Evolutionary conservation across 495 filamentous ascomycete genomes (phyloP).

Genomic region (Penicillium pulvis): DNA sequence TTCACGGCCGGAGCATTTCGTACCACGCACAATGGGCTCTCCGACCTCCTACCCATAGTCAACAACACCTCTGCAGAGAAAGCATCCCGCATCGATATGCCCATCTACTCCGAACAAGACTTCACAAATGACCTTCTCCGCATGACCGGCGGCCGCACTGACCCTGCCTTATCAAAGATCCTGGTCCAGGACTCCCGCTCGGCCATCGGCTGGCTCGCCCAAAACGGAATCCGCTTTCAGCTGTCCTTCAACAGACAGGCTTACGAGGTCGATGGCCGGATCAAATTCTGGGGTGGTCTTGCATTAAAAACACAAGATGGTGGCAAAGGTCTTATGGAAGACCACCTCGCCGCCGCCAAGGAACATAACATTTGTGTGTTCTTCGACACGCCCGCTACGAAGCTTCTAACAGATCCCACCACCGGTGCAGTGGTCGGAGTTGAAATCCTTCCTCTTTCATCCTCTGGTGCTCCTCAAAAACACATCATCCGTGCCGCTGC

Average conservation of each 20-base stretch:
- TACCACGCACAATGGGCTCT: slow-evolving; percentile 44
- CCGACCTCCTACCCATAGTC: slow-evolving; percentile 49
- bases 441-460: slow-evolving; percentile 8
- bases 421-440: slow-evolving; percentile 36
- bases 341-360: slow-evolving; percentile 45
- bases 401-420: slow-evolving; percentile 37
- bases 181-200: slow-evolving; percentile 50
- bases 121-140: slow-evolving; percentile 53
- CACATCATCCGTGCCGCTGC: slow-evolving; percentile 36
- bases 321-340: slow-evolving; percentile 57
- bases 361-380: slow-evolving; percentile 42
- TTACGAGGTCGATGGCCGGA: slow-evolving; percentile 54
- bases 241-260: slow-evolving; percentile 65
- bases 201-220: slow-evolving; percentile 56
- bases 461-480: not conserved
- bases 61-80: slow-evolving; percentile 30
- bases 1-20: slow-evolving; percentile 59
- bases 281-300: slow-evolving; percentile 65
- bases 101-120: slow-evolving; percentile 42
- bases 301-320: slow-evolving; percentile 57
- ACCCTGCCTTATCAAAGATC: slow-evolving; percentile 41
- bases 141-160: slow-evolving; percentile 49
- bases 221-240: slow-evolving; percentile 54
- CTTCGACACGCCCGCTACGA: slow-evolving; percentile 45
- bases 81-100: slow-evolving; percentile 16